These are phyloP conservation scores for Coemansia interrupta DNA, from an alignment of 192 early-diverging fungal genomes.

Conservation along the genomic window DNA sequence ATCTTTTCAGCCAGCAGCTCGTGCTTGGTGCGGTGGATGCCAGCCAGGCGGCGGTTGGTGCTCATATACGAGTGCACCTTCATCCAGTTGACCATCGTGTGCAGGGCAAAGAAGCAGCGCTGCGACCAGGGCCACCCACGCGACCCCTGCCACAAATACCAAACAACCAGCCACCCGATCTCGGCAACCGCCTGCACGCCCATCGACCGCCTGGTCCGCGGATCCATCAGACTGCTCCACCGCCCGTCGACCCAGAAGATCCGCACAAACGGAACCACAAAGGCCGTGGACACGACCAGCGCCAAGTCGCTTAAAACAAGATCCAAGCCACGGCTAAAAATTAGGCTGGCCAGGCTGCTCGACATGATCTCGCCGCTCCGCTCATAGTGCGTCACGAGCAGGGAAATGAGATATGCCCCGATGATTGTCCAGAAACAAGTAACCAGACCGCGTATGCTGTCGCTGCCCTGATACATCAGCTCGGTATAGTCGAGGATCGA, in stretches of 20 bases:
- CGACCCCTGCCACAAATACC: conserved; percentile 58
- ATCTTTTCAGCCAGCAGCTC: conserved; percentile 21
- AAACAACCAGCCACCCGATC: conserved; percentile 56
- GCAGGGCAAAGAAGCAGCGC: conserved; percentile 79
- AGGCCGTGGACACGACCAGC: conserved; percentile 64
- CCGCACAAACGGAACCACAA: conserved; percentile 56
- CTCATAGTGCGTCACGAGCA: conserved; percentile 41
- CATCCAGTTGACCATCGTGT: conserved; percentile 91
- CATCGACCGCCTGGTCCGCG: conserved; percentile 18
- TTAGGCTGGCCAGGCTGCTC: conserved; percentile 20
- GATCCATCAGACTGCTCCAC: conserved; percentile 24
- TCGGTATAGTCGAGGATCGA: conserved; percentile 54
- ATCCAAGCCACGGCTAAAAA: conserved; percentile 54
- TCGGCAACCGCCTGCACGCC: conserved; percentile 59
- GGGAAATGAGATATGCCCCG: conserved; percentile 42
- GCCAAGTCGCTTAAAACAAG: conserved; percentile 69
- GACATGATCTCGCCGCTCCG: conserved; percentile 39
- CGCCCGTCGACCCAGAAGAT: conserved; percentile 30
- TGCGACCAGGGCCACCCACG: conserved; percentile 89
- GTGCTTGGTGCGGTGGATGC: conserved; percentile 12
- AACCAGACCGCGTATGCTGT: conserved; percentile 41
- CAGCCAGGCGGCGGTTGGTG: conserved; percentile 71
- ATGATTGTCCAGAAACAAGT: conserved; percentile 54
- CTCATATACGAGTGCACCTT: conserved; percentile 93
- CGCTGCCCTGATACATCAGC: conserved; percentile 52